Conservation (phyloP, 148 eudicot genomes). For the Rhododendron henanense region DNA sequence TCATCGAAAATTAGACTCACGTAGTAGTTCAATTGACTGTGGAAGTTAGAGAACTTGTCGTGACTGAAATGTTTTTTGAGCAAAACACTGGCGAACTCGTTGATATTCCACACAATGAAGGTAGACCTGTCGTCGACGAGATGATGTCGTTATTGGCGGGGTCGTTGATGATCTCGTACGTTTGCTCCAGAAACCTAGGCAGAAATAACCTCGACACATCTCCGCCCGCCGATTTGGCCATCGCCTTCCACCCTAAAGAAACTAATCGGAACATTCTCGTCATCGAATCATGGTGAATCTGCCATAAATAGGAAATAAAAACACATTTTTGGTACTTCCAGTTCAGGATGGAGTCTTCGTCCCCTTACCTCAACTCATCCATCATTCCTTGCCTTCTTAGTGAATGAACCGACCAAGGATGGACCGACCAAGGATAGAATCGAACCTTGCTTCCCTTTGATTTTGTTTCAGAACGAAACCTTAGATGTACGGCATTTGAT, state of each 20-base stretch:
- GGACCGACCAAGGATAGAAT: too few species aligned
- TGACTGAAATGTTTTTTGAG: constrained; percentile 86
- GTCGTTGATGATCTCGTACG: constrained; percentile 79
- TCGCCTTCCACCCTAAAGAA: not conserved
- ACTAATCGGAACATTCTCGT: constrained; percentile 39
- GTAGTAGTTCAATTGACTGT: constrained; percentile 77
- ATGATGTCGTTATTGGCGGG: constrained; percentile 56
- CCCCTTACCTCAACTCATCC: too few species aligned
- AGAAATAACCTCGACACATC: too few species aligned
- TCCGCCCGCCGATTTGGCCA: constrained; percentile 22
- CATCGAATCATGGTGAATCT: constrained; percentile 31
- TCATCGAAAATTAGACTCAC: constrained; percentile 23
- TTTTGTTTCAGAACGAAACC: too few species aligned
- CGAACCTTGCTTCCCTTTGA: too few species aligned
- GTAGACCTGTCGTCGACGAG: constrained; percentile 82
- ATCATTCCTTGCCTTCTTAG: too few species aligned
- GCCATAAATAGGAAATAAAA: too few species aligned
- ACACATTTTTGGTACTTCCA: too few species aligned
- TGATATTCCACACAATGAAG: constrained; percentile 81
- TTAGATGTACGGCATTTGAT: too few species aligned
- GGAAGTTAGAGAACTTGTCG: constrained; percentile 86
- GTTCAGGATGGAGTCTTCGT: too few species aligned
- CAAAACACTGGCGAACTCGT: constrained; percentile 82
- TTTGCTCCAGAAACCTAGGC: constrained; percentile 57
- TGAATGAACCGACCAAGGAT: too few species aligned